Base-by-base conservation (phyloP, 306 rosid genomes). In the Quercus rubra region DNA sequence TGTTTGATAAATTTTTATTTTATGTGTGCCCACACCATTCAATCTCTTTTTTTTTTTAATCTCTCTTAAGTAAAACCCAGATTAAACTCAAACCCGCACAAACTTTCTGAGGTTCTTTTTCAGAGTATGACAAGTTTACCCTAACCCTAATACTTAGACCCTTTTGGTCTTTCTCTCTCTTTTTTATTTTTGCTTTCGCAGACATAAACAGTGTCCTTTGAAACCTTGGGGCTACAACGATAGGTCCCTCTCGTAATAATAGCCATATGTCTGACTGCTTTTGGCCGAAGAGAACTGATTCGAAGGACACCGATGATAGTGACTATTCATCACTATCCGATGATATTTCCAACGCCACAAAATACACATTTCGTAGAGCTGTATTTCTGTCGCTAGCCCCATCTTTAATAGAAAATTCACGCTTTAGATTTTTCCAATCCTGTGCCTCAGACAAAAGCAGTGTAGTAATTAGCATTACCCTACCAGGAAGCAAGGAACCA, bases 181-280 rank as follows among this genome's bases (percentile, higher is more conserved):
- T 74, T 78, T 83, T 31, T 64, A 49, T 80, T 18, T 64, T 57
- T 78, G 14, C 83, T 46, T 55, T 35, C 71, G 5, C 70, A 23
- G 77, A 66, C 79, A 11, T 63, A 23, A 79, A 66, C 79, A 74
- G 77, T 74, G 88, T 85, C 85, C 85, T 78, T 80, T 62, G 82
- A 77, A 76, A 77, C 83, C 85, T 80, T 75, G 78, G 86, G 87
- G 83, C 83, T 78, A 80, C 66, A 83, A 88, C 82, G 98, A 88
- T 81, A 87, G 89, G 99, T 91, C 97, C 85, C 86, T 87, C 88
- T 93, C 97, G 86, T 85, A 86, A 93, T 93, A 77, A 91, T 87
- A 85, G 89, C 91, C 83, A 79, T 85, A 79, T 85, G 94, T 91
- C 99, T 90, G 94, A 95, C 99, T 90, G 94, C 93, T 90, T 93